Base-by-base conservation (phyloP, 768 basidiomycete genomes). In the Termitomyces sp. region DNA sequence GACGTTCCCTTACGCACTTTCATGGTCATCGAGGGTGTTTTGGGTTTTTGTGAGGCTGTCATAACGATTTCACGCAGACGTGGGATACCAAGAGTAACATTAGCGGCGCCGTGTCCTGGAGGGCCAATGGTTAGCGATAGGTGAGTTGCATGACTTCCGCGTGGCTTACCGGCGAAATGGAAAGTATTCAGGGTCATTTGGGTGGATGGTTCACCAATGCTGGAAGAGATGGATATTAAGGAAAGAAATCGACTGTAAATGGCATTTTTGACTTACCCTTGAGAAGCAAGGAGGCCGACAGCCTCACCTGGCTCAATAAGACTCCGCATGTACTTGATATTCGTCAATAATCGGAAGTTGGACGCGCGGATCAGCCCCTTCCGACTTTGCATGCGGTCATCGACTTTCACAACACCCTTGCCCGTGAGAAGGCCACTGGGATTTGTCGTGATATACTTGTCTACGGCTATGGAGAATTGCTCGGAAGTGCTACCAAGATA, bases 141-240 rank as follows among this genome's bases (percentile, higher is more conserved):
- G 37, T 29, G 34, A 55, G 18, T 20, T 24, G 4, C 13, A 55
- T 37, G 1, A 24, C 27, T 32, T 36, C 22, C 56, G 39, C 12
- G 31, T 39, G 29, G 26, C 57, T 65, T 71, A 86, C 94, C 96
- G 64, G 97, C 97, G 67, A 99, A 95, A 77, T 99, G 97, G 84
- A 99, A 99, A 13, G 97, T 99, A 70, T 99, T 99, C 61, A 99
- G 75, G 9, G 97, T 99, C 97, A 99, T 99, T 70, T 99, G 97
- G 0, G 97, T 99, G 16, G 97, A 99, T 5, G 97, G 97, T 71
- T 99, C 97, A 52, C 97, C 97, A 43, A 99, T 85, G 74, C 97
- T 98, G 59, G 8, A 51, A n/a, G 53, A 54, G 10, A 46, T 46
- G 61, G 12, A 46, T 44, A 61, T 55, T 16, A 54, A 27, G n/a